These are phyloP conservation scores for Ammopiptanthus mongolicus DNA, from an alignment of 306 rosid genomes.

Conservation along the genomic window DNA sequence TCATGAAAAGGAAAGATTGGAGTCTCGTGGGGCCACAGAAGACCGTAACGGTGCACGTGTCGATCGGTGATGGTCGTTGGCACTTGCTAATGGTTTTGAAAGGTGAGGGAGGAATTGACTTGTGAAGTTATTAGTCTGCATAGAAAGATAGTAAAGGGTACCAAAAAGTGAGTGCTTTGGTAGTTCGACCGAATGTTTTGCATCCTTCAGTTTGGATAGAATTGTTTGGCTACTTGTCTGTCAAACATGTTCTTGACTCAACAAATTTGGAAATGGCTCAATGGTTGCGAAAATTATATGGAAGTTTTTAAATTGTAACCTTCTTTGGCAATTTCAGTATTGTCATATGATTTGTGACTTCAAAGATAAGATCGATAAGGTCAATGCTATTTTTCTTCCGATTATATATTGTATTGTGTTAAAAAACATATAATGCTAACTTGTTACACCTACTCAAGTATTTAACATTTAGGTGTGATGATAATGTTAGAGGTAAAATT, in stretches of 20 bases:
- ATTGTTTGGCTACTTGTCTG: background rate
- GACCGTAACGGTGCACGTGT: background rate
- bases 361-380: too few relatives aligned
- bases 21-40: background rate
- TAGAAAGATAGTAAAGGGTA: background rate
- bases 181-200: slow-evolving; percentile 6
- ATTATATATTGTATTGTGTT: too few relatives aligned
- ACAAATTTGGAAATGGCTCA: background rate
- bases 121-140: background rate
- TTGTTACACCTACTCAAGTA: too few relatives aligned
- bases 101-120: background rate
- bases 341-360: too few relatives aligned
- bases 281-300: background rate
- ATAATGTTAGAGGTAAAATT: too few relatives aligned
- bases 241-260: background rate
- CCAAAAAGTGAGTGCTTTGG: background rate
- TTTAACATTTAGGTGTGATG: too few relatives aligned
- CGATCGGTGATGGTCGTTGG: background rate
- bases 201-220: background rate
- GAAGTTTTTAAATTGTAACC: too few relatives aligned
- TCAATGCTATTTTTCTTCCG: too few relatives aligned
- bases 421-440: too few relatives aligned
- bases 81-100: background rate
- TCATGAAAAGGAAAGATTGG: background rate
- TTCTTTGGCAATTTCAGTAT: too few relatives aligned